A percentile compares a stretch with the other conserved stretches of the same genome.
Evolutionary conservation across 352 stramenopile genomes (phyloP).

Genomic region (Pythium volutum): DNA sequence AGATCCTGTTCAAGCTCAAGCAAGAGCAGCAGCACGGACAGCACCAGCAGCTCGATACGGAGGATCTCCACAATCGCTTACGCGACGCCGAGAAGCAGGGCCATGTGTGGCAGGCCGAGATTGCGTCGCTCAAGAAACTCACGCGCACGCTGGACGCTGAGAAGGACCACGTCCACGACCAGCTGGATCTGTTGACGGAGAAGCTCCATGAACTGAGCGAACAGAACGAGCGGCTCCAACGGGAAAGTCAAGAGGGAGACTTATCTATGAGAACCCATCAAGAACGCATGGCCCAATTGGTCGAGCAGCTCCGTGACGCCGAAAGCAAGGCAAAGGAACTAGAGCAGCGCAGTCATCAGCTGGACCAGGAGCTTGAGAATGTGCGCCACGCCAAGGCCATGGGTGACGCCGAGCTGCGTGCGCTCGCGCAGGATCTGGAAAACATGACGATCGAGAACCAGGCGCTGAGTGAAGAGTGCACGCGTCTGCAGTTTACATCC

Average conservation of each 20-base stretch:
- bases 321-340: slow-evolving; percentile 48
- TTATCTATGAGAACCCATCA: slow-evolving; percentile 41
- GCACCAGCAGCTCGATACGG: slow-evolving; percentile 46
- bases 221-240: slow-evolving; percentile 41
- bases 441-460: slow-evolving; percentile 90
- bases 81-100: slow-evolving; percentile 44
- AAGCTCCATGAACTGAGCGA: slow-evolving; percentile 60
- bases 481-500: slow-evolving; percentile 49
- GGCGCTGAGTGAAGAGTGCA: slow-evolving; percentile 78
- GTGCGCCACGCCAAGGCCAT: slow-evolving; percentile 65
- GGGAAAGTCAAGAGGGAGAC: slow-evolving; percentile 33
- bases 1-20: slow-evolving; percentile 75
- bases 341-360: slow-evolving; percentile 34
- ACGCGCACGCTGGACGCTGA: slow-evolving; percentile 63
- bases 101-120: slow-evolving; percentile 39
- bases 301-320: slow-evolving; percentile 52
- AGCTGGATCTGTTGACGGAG: slow-evolving; percentile 70
- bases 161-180: slow-evolving; percentile 69
- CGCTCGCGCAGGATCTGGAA: slow-evolving; percentile 74
- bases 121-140: slow-evolving; percentile 64
- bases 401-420: slow-evolving; percentile 56
- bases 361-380: slow-evolving; percentile 55
- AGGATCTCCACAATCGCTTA: slow-evolving; percentile 53
- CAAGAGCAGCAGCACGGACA: slow-evolving; percentile 68
- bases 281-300: slow-evolving; percentile 51